Percentiles rank a stretch among this genome's conserved stretches.
Conservation (phyloP, 345 rosid genomes). For the Cochlearia excelsa region DNA sequence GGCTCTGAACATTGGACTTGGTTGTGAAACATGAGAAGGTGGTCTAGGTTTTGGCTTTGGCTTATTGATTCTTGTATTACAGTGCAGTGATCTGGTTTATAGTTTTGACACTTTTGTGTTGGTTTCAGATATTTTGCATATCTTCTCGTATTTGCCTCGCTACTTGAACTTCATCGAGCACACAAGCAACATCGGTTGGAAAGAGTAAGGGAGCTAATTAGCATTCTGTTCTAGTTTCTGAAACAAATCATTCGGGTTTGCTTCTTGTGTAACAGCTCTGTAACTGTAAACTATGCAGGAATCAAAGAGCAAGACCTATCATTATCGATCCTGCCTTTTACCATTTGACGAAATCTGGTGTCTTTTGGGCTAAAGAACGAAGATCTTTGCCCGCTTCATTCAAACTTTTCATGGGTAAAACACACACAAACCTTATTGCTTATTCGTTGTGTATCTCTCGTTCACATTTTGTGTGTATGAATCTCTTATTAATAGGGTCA, state of each 20-base stretch:
- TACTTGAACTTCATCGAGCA: conserved; percentile 93
- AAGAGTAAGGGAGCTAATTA: conserved; percentile 69
- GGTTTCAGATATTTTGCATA: conserved; percentile 82
- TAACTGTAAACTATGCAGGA: conserved; percentile 40
- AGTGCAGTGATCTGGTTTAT: conserved; percentile 14
- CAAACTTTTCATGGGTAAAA: conserved; percentile 75
- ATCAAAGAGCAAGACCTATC: conserved; percentile 82
- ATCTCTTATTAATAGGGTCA: conserved; percentile 52
- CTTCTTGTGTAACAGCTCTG: background rate
- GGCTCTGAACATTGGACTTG: background rate
- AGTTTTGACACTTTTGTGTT: conserved; percentile 12
- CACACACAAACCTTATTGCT: conserved; percentile 1
- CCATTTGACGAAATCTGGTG: conserved; percentile 75
- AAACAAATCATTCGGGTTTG: background rate
- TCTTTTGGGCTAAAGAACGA: conserved; percentile 85
- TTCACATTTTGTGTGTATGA: background rate
- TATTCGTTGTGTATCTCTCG: conserved; percentile 12
- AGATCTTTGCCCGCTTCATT: conserved; percentile 84
- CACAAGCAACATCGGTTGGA: conserved; percentile 84
- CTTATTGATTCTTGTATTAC: background rate
- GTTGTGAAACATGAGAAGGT: background rate
- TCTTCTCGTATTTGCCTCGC: conserved; percentile 87
- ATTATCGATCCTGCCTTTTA: conserved; percentile 88
- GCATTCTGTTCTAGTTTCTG: conserved; percentile 14
- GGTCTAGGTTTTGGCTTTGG: background rate